Conservation (phyloP, 1,139 yeast species). For the Diutina rugosa region DNA sequence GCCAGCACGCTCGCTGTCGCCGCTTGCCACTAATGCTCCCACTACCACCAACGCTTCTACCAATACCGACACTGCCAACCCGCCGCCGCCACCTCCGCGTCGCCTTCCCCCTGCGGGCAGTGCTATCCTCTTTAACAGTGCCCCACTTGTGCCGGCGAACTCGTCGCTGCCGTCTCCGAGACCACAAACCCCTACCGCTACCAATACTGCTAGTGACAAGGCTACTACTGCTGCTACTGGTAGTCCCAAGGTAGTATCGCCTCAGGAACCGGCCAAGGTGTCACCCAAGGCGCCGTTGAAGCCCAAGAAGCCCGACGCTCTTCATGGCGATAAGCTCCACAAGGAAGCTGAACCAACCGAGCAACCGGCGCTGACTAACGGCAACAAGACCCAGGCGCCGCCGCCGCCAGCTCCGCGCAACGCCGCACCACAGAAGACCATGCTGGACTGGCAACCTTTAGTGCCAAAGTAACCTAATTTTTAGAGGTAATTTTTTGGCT, state of each 20-base stretch:
- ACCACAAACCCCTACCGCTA: neutral
- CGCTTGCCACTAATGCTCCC: slow-evolving; percentile 6
- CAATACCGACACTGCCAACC: neutral
- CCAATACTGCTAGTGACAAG: neutral
- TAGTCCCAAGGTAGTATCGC: neutral
- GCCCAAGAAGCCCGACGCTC: slow-evolving; percentile 1
- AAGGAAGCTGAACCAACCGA: slow-evolving; percentile 8
- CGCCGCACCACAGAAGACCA: slow-evolving; percentile 9
- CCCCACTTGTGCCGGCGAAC: neutral
- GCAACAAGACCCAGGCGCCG: slow-evolving; percentile 4
- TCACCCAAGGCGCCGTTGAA: neutral
- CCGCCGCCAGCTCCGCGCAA: slow-evolving; percentile 6
- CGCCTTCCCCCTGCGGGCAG: neutral
- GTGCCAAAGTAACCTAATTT: slow-evolving; percentile 25
- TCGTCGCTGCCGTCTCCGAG: neutral
- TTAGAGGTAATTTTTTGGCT: slow-evolving; percentile 2
- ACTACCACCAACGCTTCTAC: neutral
- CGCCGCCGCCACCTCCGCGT: neutral
- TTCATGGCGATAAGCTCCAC: neutral
- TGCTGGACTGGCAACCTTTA: slow-evolving; percentile 48
- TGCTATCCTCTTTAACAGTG: neutral
- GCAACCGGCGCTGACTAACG: slow-evolving; percentile 5
- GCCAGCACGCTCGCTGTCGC: slow-evolving; percentile 26
- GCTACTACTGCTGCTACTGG: neutral
- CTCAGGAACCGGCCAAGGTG: neutral